A percentile compares a stretch with the other conserved stretches of the same genome.
Evolutionary conservation across 352 stramenopile genomes (phyloP).

Genomic region (Nannochloropsis limnetica): DNA sequence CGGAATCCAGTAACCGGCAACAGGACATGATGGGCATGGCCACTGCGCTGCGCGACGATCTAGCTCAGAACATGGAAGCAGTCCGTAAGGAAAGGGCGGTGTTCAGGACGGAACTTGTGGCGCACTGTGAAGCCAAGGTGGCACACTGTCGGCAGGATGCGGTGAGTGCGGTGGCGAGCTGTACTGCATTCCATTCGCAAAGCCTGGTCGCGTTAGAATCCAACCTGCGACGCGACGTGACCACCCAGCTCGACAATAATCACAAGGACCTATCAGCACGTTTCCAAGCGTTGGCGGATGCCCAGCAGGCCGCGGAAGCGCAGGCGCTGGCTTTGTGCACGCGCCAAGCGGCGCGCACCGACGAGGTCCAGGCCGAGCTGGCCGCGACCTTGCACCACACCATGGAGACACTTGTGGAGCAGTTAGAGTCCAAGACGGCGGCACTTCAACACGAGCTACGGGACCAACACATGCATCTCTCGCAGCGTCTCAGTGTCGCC

Average conservation of each 20-base stretch:
- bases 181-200: neutral
- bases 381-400: neutral
- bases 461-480: conserved; percentile 11
- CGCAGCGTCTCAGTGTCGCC: neutral
- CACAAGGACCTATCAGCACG: conserved; percentile 35
- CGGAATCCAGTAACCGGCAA: neutral
- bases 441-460: neutral
- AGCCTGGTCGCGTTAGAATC: conserved; percentile 46
- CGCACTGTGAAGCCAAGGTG: neutral
- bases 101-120: neutral
- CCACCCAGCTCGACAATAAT: conserved; percentile 45
- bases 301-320: neutral
- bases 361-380: neutral
- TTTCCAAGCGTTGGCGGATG: neutral
- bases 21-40: conserved; percentile 31
- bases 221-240: conserved; percentile 45
- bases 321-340: neutral
- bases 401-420: neutral
- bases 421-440: conserved; percentile 34
- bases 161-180: neutral
- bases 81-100: conserved; percentile 6
- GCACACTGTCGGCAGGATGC: neutral
- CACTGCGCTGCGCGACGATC: conserved; percentile 4
- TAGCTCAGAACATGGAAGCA: neutral
- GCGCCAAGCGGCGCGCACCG: conserved; percentile 10